These are phyloP conservation scores for Talaromyces verruculosus DNA, from an alignment of 2,329 filamentous ascomycete species.

Conservation along the genomic window DNA sequence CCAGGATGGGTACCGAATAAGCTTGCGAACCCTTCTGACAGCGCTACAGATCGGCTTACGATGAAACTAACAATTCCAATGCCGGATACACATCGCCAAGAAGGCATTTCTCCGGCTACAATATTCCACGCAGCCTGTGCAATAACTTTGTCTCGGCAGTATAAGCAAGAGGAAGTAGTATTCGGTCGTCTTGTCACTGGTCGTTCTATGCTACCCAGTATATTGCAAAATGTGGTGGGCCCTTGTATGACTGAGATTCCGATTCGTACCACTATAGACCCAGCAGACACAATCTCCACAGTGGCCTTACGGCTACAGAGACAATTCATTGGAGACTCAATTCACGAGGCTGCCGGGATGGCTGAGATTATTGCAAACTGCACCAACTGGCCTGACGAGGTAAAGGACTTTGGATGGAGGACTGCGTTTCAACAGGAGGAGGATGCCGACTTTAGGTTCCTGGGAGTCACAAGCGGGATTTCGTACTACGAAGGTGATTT, in stretches of 20 bases:
- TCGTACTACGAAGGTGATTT: background rate
- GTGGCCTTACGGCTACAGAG: constrained; percentile 10
- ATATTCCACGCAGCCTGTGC: constrained; percentile 12
- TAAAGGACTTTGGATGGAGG: constrained; percentile 2
- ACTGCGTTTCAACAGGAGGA: constrained; percentile 12
- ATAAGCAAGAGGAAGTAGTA: background rate
- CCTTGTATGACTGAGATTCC: constrained; percentile 9
- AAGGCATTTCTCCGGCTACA: constrained; percentile 6
- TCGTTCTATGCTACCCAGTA: constrained; percentile 3
- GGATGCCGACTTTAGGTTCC: background rate
- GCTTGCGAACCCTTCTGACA: background rate
- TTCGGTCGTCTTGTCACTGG: constrained; percentile 15
- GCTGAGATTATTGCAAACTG: constrained; percentile 8
- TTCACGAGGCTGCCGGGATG: constrained; percentile 12
- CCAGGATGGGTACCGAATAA: background rate
- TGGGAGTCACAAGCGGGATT: background rate
- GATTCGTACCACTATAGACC: background rate
- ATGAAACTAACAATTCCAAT: background rate
- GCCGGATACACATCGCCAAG: background rate
- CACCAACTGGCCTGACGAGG: constrained; percentile 8
- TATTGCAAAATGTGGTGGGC: constrained; percentile 5
- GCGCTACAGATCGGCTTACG: background rate
- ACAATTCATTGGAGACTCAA: constrained; percentile 6
- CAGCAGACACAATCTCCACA: background rate
- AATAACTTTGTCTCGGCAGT: background rate